phyloP scores from a whole-genome alignment of 768 basidiomycete genomes.

The Pholiota conissans region DNA sequence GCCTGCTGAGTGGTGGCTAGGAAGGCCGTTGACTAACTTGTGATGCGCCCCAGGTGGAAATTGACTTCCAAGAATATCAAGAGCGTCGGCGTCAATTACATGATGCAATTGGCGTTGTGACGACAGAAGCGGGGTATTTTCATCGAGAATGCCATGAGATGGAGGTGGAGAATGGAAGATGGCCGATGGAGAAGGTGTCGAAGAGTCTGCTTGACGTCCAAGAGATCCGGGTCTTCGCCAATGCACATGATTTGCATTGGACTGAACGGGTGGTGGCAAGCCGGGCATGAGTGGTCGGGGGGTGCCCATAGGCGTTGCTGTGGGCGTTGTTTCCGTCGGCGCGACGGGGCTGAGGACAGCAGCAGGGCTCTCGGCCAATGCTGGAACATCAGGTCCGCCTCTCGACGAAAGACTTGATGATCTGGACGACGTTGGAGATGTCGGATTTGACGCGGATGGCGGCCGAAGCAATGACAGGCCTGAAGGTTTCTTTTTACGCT shows the following conservation, averaged over 20 bases:
- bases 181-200: conserved; percentile 10
- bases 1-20: background rate
- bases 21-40: background rate
- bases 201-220: conserved; percentile 14
- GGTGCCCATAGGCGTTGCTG: conserved; percentile 25
- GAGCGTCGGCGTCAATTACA: background rate
- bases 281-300: conserved; percentile 12
- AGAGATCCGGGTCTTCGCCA: conserved; percentile 26
- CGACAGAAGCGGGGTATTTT: conserved; percentile 1
- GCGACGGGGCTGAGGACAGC: background rate
- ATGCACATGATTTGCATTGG: conserved; percentile 21
- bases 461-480: conserved; percentile 37
- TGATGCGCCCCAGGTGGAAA: background rate
- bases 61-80: background rate
- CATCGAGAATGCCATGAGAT: background rate
- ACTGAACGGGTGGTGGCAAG: conserved; percentile 6
- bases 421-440: conserved; percentile 17
- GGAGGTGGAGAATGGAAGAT: conserved; percentile 3
- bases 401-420: conserved; percentile 23
- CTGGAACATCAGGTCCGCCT: background rate
- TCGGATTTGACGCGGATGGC: conserved; percentile 3
- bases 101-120: background rate
- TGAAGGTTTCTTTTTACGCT: conserved; percentile 28
- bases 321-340: conserved; percentile 22
- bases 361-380: background rate